phyloP scores from a whole-genome alignment of 2,329 filamentous ascomycete genomes.

The Scedosporium minutisporum region DNA sequence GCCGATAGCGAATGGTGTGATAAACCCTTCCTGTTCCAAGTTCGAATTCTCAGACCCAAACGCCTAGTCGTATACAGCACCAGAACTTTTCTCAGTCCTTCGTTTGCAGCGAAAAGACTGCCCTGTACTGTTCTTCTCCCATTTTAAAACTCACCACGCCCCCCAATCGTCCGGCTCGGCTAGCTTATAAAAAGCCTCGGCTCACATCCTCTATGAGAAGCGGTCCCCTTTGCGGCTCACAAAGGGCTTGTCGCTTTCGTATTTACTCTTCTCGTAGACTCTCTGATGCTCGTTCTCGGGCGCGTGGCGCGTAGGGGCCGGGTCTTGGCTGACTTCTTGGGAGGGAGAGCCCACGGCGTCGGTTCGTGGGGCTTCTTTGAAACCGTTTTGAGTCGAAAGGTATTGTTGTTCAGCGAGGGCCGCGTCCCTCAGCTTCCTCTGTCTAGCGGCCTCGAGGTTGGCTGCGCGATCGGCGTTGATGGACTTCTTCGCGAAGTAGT shows the following conservation, averaged over 20 bases:
- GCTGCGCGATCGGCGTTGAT: slow-evolving; percentile 83
- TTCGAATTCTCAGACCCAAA: neutral
- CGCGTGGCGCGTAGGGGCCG: slow-evolving; percentile 77
- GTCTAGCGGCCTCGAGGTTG: slow-evolving; percentile 53
- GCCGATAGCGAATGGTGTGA: neutral
- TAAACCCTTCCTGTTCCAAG: neutral
- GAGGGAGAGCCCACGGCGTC: slow-evolving; percentile 54
- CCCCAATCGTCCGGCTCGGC: neutral
- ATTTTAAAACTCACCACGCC: neutral
- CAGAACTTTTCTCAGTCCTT: neutral
- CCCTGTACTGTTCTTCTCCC: neutral
- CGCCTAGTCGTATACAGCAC: neutral
- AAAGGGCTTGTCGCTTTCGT: slow-evolving; percentile 71
- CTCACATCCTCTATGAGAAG: slow-evolving; percentile 51
- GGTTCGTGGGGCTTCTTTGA: slow-evolving; percentile 42
- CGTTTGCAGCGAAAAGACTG: neutral
- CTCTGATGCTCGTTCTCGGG: slow-evolving; percentile 60
- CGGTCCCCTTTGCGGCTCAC: slow-evolving; percentile 75
- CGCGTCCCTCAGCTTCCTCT: slow-evolving; percentile 49
- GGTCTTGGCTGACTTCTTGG: slow-evolving; percentile 64
- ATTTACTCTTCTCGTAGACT: slow-evolving; percentile 74
- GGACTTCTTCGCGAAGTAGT: slow-evolving; percentile 88
- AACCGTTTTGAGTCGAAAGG: slow-evolving; percentile 16
- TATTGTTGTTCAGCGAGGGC: slow-evolving; percentile 7
- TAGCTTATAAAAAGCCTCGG: neutral